Conservation (phyloP, 805 yeast genomes). For the Debaryomyces castellii region DNA sequence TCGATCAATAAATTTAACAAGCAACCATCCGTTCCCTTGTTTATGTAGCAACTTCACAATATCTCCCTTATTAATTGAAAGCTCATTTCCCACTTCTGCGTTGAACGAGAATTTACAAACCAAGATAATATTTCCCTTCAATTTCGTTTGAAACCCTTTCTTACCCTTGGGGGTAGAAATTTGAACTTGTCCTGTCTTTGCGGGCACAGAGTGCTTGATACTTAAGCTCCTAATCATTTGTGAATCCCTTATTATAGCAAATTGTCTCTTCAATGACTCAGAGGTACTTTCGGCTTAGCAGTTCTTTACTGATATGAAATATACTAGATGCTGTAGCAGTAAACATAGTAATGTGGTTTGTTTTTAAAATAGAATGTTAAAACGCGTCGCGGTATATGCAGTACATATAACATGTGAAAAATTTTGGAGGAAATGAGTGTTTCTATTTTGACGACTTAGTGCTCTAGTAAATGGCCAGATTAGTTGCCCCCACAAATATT, state of each 20-base stretch:
- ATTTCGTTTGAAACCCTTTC: slow-evolving; percentile 7
- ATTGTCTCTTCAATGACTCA: neutral
- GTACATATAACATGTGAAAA: too few relatives aligned
- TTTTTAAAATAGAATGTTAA: neutral
- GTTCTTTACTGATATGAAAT: neutral
- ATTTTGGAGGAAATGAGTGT: too few relatives aligned
- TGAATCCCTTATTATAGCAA: neutral
- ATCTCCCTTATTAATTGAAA: slow-evolving; percentile 49
- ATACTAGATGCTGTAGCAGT: neutral
- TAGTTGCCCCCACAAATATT: too few relatives aligned
- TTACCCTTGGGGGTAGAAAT: neutral
- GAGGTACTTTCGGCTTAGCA: neutral
- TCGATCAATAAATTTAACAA: slow-evolving; percentile 54
- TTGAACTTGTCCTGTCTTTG: neutral
- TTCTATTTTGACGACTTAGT: too few relatives aligned
- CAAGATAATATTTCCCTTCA: slow-evolving; percentile 36
- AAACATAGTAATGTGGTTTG: neutral
- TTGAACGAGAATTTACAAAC: slow-evolving; percentile 46
- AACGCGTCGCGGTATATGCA: neutral
- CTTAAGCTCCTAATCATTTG: neutral
- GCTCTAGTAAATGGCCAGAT: too few relatives aligned
- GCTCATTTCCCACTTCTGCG: slow-evolving; percentile 45
- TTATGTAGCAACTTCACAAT: slow-evolving; percentile 49
- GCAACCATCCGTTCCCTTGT: slow-evolving; percentile 53
- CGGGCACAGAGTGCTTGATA: neutral